Evolutionary conservation across 345 rosid genomes (phyloP).

Genomic region (Citropsis articulata): DNA sequence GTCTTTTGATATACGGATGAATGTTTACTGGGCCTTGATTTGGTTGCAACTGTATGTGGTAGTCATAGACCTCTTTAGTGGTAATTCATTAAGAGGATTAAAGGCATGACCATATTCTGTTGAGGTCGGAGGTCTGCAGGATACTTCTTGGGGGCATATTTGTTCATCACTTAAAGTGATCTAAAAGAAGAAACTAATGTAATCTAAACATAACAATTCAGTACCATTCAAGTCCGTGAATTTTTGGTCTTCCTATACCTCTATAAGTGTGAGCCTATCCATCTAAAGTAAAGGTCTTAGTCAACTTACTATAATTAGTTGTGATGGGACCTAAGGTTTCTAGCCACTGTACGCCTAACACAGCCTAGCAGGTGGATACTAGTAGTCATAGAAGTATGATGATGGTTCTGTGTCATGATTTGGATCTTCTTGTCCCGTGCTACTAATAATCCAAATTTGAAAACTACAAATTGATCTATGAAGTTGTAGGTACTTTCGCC

Average conservation of each 20-base stretch:
- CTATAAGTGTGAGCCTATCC: neutral
- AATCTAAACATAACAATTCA: neutral
- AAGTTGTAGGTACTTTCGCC: neutral
- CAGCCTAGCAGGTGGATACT: neutral
- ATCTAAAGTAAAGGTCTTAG: neutral
- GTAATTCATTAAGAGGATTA: too few relatives aligned
- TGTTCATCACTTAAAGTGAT: neutral
- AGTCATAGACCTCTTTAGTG: neutral
- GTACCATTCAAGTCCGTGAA: neutral
- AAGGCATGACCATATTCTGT: neutral
- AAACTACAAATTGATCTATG: neutral
- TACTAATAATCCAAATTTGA: neutral
- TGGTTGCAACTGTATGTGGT: neutral
- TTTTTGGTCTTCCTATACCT: neutral
- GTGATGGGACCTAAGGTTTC: neutral
- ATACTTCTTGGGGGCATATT: neutral
- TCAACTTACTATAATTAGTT: neutral
- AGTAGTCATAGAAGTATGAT: neutral
- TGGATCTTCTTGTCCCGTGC: neutral
- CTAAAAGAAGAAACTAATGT: neutral
- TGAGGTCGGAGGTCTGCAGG: neutral
- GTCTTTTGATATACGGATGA: neutral
- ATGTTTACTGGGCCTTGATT: neutral
- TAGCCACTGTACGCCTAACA: neutral
- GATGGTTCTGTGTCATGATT: neutral